Evolutionary conservation across 306 rosid genomes (phyloP).

Genomic region (Luffa acutangula): DNA sequence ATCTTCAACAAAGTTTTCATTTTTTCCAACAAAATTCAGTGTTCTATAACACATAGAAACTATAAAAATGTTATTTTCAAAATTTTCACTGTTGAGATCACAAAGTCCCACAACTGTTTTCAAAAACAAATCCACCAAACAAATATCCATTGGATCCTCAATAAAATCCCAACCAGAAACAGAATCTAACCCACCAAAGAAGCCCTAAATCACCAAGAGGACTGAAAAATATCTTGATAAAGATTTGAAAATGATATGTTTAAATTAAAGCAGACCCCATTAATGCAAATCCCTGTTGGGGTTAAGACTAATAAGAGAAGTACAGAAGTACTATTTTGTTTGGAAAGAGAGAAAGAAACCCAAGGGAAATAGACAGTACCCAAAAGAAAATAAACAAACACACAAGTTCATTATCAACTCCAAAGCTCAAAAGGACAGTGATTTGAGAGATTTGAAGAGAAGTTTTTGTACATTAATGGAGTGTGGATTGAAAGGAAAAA

Average conservation of each 20-base stretch:
- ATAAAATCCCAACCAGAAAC: not conserved
- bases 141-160: not conserved
- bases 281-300: not conserved
- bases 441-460: not conserved
- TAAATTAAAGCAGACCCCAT: not conserved
- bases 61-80: not conserved
- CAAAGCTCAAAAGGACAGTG: not conserved
- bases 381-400: not conserved
- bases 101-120: not conserved
- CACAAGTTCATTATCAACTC: not conserved
- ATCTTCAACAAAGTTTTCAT: not conserved
- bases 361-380: not conserved
- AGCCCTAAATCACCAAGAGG: not conserved
- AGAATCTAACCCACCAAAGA: not conserved
- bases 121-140: not conserved
- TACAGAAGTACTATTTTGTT: not conserved
- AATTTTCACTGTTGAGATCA: not conserved
- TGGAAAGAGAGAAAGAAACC: not conserved
- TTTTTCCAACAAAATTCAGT: no score
- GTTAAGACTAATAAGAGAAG: not conserved
- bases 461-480: not conserved
- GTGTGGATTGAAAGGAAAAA: not conserved
- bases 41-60: not conserved
- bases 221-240: not conserved
- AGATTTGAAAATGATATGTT: not conserved